phyloP scores from a whole-genome alignment of 768 basidiomycete species.

The Collybiopsis luxurians region DNA sequence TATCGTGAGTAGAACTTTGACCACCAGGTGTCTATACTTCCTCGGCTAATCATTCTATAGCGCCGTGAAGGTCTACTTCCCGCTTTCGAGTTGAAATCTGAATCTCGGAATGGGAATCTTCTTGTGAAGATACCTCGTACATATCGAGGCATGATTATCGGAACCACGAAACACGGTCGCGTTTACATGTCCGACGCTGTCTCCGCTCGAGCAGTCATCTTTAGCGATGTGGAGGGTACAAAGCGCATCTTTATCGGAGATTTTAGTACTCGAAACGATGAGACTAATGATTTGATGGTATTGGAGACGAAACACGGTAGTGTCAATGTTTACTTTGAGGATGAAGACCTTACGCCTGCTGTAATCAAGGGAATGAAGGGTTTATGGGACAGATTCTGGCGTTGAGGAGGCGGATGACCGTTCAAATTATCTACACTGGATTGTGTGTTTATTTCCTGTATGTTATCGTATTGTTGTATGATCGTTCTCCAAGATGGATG shows the following conservation, averaged over 20 bases:
- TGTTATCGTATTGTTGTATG: no score
- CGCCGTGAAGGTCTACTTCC: constrained; percentile 13
- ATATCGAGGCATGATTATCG: constrained; percentile 31
- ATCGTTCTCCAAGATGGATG: no score
- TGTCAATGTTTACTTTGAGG: constrained; percentile 32
- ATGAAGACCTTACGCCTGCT: constrained; percentile 22
- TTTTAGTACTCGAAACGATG: constrained; percentile 19
- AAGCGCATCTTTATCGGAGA: constrained; percentile 37
- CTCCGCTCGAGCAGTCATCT: constrained; percentile 20
- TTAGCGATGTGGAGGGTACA: constrained; percentile 28
- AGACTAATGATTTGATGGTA: constrained; percentile 34
- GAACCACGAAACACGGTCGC: constrained; percentile 25
- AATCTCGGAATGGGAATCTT: constrained; percentile 27
- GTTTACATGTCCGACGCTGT: constrained; percentile 28
- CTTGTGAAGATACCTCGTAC: constrained; percentile 36
- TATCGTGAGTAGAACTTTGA: constrained; percentile 18
- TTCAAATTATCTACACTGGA: no score
- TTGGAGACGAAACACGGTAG: constrained; percentile 32
- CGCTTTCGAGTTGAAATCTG: constrained; percentile 20
- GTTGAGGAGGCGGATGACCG: no score
- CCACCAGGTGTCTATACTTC: neutral
- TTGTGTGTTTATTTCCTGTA: no score
- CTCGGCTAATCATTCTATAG: neutral
- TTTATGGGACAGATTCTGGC: neutral
- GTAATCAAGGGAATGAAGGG: neutral